Evolutionary conservation across 345 rosid species (phyloP).

Genomic region (Balakata baccata): DNA sequence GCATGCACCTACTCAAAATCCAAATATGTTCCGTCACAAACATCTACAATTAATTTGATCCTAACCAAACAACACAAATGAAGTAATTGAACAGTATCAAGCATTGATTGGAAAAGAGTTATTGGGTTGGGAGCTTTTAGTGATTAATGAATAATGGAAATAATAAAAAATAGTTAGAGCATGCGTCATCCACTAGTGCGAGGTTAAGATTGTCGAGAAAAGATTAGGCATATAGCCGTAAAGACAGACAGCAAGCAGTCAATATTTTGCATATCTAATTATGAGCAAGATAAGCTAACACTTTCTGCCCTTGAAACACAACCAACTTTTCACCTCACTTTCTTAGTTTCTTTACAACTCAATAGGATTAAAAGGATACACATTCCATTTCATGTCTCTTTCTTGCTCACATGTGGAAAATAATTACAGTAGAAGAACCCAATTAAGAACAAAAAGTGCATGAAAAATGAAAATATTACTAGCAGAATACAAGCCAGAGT

Average conservation of each 20-base stretch:
- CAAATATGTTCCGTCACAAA: not conserved
- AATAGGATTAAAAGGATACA: not conserved
- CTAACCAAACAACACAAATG: not conserved
- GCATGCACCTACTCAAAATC: not conserved
- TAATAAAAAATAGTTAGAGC: not conserved
- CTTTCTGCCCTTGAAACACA: not conserved
- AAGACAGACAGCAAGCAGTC: constrained; percentile 25
- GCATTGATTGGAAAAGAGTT: not conserved
- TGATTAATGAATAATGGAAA: constrained; percentile 4
- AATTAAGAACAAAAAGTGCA: constrained; percentile 11
- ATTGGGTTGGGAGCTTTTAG: not conserved
- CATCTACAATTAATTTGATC: not conserved
- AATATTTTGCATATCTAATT: not conserved
- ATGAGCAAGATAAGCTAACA: not conserved
- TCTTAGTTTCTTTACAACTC: not conserved
- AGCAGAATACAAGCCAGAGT: not conserved
- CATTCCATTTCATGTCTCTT: constrained; percentile 17
- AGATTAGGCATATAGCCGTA: constrained; percentile 32
- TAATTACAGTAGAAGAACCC: constrained; percentile 13
- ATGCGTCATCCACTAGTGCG: constrained; percentile 9
- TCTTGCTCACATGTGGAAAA: constrained; percentile 11
- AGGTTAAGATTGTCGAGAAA: constrained; percentile 30
- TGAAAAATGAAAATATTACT: not conserved
- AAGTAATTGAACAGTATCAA: not conserved
- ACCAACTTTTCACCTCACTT: not conserved